phyloP scores from a whole-genome alignment of 2,329 filamentous ascomycete species.

The Aspergillus nomiae region DNA sequence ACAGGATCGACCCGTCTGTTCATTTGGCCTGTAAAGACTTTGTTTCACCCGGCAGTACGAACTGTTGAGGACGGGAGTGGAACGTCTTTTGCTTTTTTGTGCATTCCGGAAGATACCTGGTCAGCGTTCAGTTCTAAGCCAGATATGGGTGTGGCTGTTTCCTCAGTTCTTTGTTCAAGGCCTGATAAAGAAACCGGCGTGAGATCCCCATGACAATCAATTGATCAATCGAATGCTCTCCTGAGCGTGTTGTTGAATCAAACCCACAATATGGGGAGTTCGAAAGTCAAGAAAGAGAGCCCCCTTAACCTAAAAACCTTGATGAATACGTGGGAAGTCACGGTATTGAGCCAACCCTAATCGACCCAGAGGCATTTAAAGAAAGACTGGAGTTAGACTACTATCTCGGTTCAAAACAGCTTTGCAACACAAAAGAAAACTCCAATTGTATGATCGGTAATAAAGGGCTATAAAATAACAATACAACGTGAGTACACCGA shows the following conservation, averaged over 20 bases:
- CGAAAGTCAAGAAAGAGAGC: not conserved
- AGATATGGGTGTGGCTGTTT: not conserved
- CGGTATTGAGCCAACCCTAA: not conserved
- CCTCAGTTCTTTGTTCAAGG: not conserved
- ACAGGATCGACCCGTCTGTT: not conserved
- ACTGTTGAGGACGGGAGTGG: not conserved
- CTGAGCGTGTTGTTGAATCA: not conserved
- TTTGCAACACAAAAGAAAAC: conserved; percentile 26
- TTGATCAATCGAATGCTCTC: not conserved
- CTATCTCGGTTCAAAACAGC: not conserved
- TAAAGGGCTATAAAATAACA: conserved; percentile 30
- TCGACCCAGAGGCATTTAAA: not conserved
- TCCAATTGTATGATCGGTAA: conserved; percentile 30
- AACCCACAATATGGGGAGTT: no score
- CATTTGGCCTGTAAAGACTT: not conserved
- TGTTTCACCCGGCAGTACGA: not conserved
- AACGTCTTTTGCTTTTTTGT: not conserved
- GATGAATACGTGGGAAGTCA: not conserved
- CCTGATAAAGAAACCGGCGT: not conserved
- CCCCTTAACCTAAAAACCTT: not conserved
- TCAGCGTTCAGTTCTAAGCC: not conserved
- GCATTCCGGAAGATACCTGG: not conserved
- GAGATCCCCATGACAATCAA: not conserved
- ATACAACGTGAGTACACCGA: conserved; percentile 34
- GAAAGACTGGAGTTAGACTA: conserved; percentile 8